Base-by-base conservation (phyloP, 176 grass and related monocot genomes). In the Luzula sylvatica region DNA sequence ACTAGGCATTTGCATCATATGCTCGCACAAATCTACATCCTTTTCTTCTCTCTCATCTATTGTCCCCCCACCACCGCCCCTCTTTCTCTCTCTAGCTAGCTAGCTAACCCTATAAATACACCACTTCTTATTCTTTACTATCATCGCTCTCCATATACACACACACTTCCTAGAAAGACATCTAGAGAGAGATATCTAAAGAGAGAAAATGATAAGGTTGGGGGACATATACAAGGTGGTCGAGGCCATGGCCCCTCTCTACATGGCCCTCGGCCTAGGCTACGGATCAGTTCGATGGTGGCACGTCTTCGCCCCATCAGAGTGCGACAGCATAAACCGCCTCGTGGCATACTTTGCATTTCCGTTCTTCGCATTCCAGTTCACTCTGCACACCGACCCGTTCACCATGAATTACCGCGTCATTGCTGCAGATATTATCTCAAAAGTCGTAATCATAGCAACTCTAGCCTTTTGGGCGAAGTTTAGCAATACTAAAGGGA, bases 261-360 rank as follows among this genome's bases (percentile, higher is more conserved):
- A 98, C 85, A 70, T 98, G 59, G 92, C 85, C 0, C 68, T 98
- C 2, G 74, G 75, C 30, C 61, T 98, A 0, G 92, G 85, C 1
- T 98, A 90, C 46, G 92, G 85, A 0, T 98, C 92, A 0, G 78
- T 98, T 7, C 55, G 71, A 35, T 98, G 92, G 92, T 98, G 92
- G 92, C 70, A 72, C 27, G 86, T 98, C 70, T 90, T 98, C 78
- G 79, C 77, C 8, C 40, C 50, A 12, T 77, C 83, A 79, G 84
- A 96, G 72, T 96, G 92, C 65, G 92, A 96, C 55, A 86, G 74
- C 23, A 77, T 96, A 60, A 96, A 90, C 84, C 71, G 92, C 3
- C 77, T 96, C 3, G 92, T 96, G 3, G 78, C 80, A 42, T 82
- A 67, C 78, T 89, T 96, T 78, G 74, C 74, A 23, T 70, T 89